Base-by-base conservation (phyloP, 176 grass and related monocot genomes). In the Eleusine coracana region DNA sequence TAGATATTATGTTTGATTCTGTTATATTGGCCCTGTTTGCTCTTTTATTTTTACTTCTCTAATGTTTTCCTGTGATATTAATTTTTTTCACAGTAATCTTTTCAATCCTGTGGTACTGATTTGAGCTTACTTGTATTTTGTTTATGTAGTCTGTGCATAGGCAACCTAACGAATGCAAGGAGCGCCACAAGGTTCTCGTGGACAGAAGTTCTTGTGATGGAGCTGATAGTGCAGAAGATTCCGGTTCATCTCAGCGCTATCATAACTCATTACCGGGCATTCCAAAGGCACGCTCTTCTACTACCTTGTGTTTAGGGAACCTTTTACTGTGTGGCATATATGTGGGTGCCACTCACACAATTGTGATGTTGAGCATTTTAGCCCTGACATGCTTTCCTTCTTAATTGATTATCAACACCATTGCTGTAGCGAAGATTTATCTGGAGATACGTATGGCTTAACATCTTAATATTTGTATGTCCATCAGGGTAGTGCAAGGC, bases 181-280 rank as follows among this genome's bases (percentile, higher is more conserved):
- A 98, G 29, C 89, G 96, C 15, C 87, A 98, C 75, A 94, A 93
- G 79, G 83, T 87, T 90, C 83, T 98, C 38, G 83, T 95, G 87
- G 92, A 98, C 79, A 91, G 80, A 83, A 98, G 88, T 71, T 77
- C 90, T 82, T 84, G 82, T 82, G 93, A 98, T 88, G 91, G 96
- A 36, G 96, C 91, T 73, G 96, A 98, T 60, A 93, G 90, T 87
- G 93, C 93, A 80, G 96, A 98, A 80, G 96, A 98, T 90, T 98
- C 96, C 2, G 92, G 96, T 65, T 95, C 96, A 83, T 98, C 96
- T 82, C 96, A 95, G 82, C 90, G 90, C 68, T 95, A 95, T 79
- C 90, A 86, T 74, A 91, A 71, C 44, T 76, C 90, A 42, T 66
- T 92, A 66, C 80, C 82, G 2, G 86, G 82, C 83, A 91, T 91